Evolutionary conservation across 306 rosid species (phyloP), one percentile per base, ranked within the genome.

Genomic region (Pachyrhizus erosus): DNA sequence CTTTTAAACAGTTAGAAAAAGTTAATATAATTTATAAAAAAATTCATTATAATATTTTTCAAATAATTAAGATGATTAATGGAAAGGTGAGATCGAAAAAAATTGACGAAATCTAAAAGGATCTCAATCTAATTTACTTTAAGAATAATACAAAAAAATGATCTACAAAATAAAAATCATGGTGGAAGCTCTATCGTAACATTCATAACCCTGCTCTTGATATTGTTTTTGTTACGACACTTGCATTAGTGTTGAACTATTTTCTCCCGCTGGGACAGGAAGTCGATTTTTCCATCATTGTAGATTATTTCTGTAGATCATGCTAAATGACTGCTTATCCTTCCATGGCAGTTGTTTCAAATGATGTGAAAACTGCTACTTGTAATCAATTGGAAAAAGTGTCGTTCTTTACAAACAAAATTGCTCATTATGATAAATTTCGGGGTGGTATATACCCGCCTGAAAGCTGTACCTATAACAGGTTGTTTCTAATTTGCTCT

Each of bases 341-440:
- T 39, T 83, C 49, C 73, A 31, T 2, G 34, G 62, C 68, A 43
- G 39, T 27, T 65, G 26, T 31, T 46, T 77, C 14, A 49, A 70
- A 70, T 77, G 64, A 81, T 13, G 27, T 76, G 58, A 67, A 66
- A 51, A 29, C 29, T 64, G 73, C 67, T 66, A 24, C 26, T 26
- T 48, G 61, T 34, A 15, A 86, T 39, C 81, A 66, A 80, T 55
- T 52, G 33, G 45, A 23, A 78, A 18, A 34, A 31, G 17, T 51
- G 24, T 18, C 12, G 17, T 74, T 52, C 76, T 66, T 49, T 1
- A 76, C 82, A 76, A 64, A 66, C 90, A 83, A 83, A 88, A 85
- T 23, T 79, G 49, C 65, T 70, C 73, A 46, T 24, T 79, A 64
- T 42, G 51, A 82, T 18, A 9, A 52, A 54, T 75, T 70, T 52